Evolutionary conservation across 345 rosid genomes (phyloP), one percentile per base, ranked within the genome.

Genomic region (Eucalyptus fibrosa): DNA sequence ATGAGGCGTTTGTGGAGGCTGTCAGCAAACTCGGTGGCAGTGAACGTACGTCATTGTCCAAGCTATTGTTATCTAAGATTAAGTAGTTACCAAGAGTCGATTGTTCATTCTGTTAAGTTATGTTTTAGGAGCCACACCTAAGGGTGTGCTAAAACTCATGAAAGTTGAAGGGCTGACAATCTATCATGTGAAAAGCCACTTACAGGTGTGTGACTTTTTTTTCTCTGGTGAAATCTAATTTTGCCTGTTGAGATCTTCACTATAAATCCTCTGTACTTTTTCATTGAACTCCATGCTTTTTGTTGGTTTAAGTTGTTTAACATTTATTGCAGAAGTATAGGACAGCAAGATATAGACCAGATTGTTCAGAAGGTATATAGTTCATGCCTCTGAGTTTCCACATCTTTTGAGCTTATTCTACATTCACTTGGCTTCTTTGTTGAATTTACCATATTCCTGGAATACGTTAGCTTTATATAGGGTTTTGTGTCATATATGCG

Each of bases 161-260:
- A 96, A 96, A 90, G 98, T 94, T 77, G 95, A 95, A 88, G 93
- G 98, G 90, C 92, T 97, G 94, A 96, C 97, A 32, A 97, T 97
- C 77, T 97, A 96, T 92, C 99, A 96, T 92, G 98, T 96, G 69
- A 97, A 97, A 93, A 97, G 98, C 91, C 99, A 97, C 93, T 92
- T 96, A 92, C 99, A 97, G 98, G 99, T 96, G 50, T 49, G 62
- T 88, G 44, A 37, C 89, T n/a, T 89, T 87, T 32, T 62, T 50
- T 59, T 62, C 82, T 89, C 28, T 62, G 45, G 34, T 19, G 56
- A 42, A 50, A 60, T 37, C 47, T 18, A 77, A 77, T 11, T 40
- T 77, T 7, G 5, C 85, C 1, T 40, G 47, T 77, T 77, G 85
- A 77, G 85, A 77, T 77, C 30, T 40, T 37, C 47, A 6, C 85